Conservation (phyloP, 2,329 filamentous ascomycete genomes). For the Botrytis hyacinthi region DNA sequence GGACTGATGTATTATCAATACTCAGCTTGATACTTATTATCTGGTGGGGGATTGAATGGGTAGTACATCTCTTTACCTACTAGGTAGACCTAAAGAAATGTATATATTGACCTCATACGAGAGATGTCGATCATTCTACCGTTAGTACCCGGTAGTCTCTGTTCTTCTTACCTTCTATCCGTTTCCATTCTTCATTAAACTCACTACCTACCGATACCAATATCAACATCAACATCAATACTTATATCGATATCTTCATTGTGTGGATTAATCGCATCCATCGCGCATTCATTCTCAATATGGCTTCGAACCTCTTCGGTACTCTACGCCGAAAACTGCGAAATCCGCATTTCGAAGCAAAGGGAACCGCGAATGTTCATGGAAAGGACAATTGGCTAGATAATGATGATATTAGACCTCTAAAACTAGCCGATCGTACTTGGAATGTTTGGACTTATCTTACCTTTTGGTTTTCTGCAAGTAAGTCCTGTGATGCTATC, state of each 20-base stretch:
- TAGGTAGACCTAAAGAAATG: neutral
- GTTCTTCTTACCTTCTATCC: neutral
- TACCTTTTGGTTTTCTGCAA: slow-evolving; percentile 20
- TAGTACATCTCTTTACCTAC: neutral
- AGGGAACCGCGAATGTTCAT: slow-evolving; percentile 33
- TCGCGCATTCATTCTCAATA: neutral
- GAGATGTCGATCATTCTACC: too few species aligned
- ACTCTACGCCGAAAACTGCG: neutral
- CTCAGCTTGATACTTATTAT: neutral
- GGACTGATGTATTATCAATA: neutral
- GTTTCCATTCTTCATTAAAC: neutral
- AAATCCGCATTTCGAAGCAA: slow-evolving; percentile 25
- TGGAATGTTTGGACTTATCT: slow-evolving; percentile 45
- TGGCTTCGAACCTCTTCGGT: neutral
- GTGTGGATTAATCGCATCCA: neutral
- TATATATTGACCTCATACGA: neutral
- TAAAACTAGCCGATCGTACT: slow-evolving; percentile 43
- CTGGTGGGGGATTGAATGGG: neutral
- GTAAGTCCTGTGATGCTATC: neutral
- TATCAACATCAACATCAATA: neutral
- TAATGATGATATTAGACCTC: slow-evolving; percentile 45
- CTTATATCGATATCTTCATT: neutral
- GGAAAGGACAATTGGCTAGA: slow-evolving; percentile 40
- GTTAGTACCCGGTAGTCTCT: neutral
- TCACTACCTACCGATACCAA: neutral